phyloP scores from a whole-genome alignment of 768 basidiomycete genomes.

The Chalciporus piperatus region DNA sequence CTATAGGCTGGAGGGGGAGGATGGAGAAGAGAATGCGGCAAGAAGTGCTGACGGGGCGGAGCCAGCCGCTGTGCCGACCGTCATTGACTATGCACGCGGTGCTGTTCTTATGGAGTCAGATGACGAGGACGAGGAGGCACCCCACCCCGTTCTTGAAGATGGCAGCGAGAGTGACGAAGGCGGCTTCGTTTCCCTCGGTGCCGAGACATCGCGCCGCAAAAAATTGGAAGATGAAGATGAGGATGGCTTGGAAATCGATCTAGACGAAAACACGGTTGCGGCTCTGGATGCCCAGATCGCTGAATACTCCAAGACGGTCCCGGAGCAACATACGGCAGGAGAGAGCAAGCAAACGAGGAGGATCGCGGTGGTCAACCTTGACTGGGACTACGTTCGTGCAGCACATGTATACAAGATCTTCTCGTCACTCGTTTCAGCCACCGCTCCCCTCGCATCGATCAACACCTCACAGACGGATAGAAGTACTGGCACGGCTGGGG shows the following conservation, averaged over 20 bases:
- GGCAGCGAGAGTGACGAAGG: conserved; percentile 48
- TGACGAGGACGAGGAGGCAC: conserved; percentile 56
- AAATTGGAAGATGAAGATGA: conserved; percentile 37
- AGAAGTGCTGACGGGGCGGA: conserved; percentile 18
- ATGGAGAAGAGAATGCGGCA: conserved; percentile 25
- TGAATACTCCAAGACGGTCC: conserved; percentile 48
- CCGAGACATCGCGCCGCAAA: conserved; percentile 24
- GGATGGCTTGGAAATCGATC: conserved; percentile 62
- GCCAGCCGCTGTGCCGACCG: conserved; percentile 18
- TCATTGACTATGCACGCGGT: conserved; percentile 87
- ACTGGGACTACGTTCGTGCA: conserved; percentile 96
- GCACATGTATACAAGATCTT: conserved; percentile 89
- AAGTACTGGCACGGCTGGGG: conserved; percentile 1
- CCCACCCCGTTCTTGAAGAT: conserved; percentile 17
- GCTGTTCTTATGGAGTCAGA: conserved; percentile 86
- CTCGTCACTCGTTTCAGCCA: conserved; percentile 74
- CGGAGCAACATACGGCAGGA: conserved; percentile 42
- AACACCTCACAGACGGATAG: conserved; percentile 22
- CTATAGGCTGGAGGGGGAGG: conserved; percentile 62
- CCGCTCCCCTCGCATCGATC: conserved; percentile 41
- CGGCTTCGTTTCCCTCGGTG: conserved; percentile 51
- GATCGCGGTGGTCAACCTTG: conserved; percentile 90
- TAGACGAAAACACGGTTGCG: conserved; percentile 73
- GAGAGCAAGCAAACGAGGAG: conserved; percentile 56
- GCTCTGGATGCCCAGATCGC: conserved; percentile 74